A percentile compares a stretch with the other conserved stretches of the same genome.
Conservation (phyloP, 805 yeast species). For the Candida adriatica region DNA sequence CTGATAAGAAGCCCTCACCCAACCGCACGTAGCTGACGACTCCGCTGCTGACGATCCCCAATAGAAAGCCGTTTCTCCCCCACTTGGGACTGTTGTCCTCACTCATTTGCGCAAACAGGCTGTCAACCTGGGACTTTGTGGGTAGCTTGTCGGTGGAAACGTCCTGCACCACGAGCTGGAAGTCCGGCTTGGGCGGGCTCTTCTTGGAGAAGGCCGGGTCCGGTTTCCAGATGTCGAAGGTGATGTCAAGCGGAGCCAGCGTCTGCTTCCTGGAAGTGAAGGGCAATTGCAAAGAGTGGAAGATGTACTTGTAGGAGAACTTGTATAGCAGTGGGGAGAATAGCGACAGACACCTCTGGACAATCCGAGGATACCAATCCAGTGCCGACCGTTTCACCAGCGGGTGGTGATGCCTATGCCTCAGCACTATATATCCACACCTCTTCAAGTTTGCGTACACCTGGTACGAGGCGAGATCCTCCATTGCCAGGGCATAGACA, state of each 20-base stretch:
- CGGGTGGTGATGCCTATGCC: conserved; percentile 10
- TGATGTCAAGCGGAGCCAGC: conserved; percentile 8
- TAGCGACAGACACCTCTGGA: conserved; percentile 4
- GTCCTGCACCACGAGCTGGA: conserved; percentile 54
- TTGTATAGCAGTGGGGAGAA: conserved; percentile 11
- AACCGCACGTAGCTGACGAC: conserved; percentile 58
- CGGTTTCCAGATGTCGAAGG: conserved; percentile 84
- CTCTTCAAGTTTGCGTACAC: conserved; percentile 73
- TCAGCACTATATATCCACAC: conserved; percentile 63
- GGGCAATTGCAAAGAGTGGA: conserved; percentile 22
- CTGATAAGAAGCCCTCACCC: conserved; percentile 41
- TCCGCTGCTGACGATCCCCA: conserved; percentile 74
- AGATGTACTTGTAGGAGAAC: conserved; percentile 18
- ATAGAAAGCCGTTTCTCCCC: conserved; percentile 44
- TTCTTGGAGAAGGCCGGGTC: conserved; percentile 61
- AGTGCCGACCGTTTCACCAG: neutral
- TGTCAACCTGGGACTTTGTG: conserved; percentile 33
- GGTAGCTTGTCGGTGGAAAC: conserved; percentile 45
- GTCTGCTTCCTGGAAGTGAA: conserved; percentile 13
- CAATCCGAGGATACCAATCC: neutral
- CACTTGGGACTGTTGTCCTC: conserved; percentile 34
- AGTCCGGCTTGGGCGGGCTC: conserved; percentile 67
- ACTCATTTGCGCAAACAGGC: conserved; percentile 25
- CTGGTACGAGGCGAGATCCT: conserved; percentile 43
- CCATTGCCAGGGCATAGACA: conserved; percentile 48